Conservation (phyloP, 169 alveolate species). For the Theileria annulata region DNA sequence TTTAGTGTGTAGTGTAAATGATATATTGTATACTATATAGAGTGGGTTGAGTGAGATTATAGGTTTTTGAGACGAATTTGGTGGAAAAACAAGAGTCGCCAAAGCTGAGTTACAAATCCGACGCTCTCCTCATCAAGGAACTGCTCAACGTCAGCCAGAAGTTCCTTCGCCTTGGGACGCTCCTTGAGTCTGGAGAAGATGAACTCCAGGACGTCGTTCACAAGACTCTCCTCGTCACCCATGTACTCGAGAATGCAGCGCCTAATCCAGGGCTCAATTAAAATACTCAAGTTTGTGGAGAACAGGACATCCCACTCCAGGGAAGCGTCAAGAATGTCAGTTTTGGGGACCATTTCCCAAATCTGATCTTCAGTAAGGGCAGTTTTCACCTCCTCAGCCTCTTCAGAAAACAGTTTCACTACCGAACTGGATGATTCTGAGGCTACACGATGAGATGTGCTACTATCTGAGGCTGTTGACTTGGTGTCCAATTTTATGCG, state of each 20-base stretch:
- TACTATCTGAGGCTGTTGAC: not conserved
- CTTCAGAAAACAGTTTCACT: constrained; percentile 27
- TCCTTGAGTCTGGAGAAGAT: constrained; percentile 69
- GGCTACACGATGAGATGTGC: not conserved
- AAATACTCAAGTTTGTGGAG: constrained; percentile 50
- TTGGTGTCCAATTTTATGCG: not conserved
- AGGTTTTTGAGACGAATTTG: constrained; percentile 9
- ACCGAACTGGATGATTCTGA: constrained; percentile 25
- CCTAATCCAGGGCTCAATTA: constrained; percentile 80
- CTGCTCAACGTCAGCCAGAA: constrained; percentile 76
- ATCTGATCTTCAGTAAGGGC: constrained; percentile 46
- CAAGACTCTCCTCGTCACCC: constrained; percentile 82
- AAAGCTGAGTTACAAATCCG: constrained; percentile 76
- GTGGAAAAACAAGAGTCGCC: constrained; percentile 78
- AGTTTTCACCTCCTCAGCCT: constrained; percentile 59
- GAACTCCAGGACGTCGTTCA: constrained; percentile 72
- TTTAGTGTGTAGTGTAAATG: not conserved
- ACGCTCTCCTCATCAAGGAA: constrained; percentile 81
- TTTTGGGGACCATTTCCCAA: constrained; percentile 52
- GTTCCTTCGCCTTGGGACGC: constrained; percentile 72
- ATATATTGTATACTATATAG: too few species aligned
- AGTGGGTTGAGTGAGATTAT: not conserved
- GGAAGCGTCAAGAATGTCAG: constrained; percentile 61
- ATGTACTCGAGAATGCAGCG: constrained; percentile 76
- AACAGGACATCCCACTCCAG: constrained; percentile 73